Conservation (phyloP, 768 basidiomycete genomes). For the Thelephora aurantiotincta region DNA sequence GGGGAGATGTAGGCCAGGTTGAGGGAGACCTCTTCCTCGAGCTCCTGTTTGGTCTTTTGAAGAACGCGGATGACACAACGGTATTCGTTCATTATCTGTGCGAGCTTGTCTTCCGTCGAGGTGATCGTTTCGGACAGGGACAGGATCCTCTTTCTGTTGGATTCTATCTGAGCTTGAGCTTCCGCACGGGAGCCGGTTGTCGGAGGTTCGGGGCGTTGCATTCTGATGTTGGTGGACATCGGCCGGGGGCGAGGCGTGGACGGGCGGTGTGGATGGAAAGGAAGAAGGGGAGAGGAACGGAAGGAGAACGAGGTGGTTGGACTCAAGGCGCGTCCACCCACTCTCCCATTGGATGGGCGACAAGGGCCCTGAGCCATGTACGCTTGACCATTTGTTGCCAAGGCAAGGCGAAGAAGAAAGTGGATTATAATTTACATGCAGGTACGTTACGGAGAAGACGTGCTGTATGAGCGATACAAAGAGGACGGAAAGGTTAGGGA, state of each 20-base stretch:
- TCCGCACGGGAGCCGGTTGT: slow-evolving; percentile 36
- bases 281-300: slow-evolving; percentile 2
- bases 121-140: slow-evolving; percentile 33
- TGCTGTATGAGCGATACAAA: background rate
- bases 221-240: background rate
- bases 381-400: no score
- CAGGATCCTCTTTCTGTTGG: slow-evolving; percentile 12
- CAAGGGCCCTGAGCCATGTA: no score
- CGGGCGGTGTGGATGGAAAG: background rate
- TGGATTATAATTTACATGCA: background rate
- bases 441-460: background rate
- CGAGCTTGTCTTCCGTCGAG: slow-evolving; percentile 38
- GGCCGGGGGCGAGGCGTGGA: background rate
- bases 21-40: slow-evolving; percentile 34
- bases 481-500: background rate
- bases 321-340: no score
- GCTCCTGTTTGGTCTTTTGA: slow-evolving; percentile 27
- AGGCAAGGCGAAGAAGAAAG: background rate
- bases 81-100: slow-evolving; percentile 42
- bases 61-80: slow-evolving; percentile 39
- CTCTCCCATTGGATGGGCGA: no score
- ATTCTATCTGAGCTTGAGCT: slow-evolving; percentile 33
- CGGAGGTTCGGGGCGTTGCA: slow-evolving; percentile 39
- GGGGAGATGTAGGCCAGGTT: slow-evolving; percentile 59
- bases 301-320: background rate